Evolutionary conservation across 352 stramenopile genomes (phyloP).

Genomic region (Phytophthora pluvialis): DNA sequence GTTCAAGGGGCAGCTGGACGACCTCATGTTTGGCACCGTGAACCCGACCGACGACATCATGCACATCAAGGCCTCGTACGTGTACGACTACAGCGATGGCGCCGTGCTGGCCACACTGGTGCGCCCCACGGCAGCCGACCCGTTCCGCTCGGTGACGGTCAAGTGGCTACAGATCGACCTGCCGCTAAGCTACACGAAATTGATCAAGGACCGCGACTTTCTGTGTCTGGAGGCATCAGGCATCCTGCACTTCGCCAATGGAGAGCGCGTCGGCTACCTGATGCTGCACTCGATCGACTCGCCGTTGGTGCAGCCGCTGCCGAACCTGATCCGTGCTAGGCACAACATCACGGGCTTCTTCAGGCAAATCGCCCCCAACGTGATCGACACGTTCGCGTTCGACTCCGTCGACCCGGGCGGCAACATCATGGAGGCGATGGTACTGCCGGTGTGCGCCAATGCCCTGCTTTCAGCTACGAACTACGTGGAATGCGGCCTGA

Average conservation of each 20-base stretch:
- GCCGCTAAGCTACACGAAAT: slow-evolving; percentile 19
- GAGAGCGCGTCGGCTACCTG: slow-evolving; percentile 52
- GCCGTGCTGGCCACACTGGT: slow-evolving; percentile 22
- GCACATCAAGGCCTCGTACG: slow-evolving; percentile 43
- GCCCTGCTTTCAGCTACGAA: slow-evolving; percentile 39
- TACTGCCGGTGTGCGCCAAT: slow-evolving; percentile 38
- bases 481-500: slow-evolving; percentile 52
- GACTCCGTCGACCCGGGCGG: slow-evolving; percentile 36
- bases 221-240: slow-evolving; percentile 28
- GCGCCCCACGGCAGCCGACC: slow-evolving; percentile 10
- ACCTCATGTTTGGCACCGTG: slow-evolving; percentile 46
- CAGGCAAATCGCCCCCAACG: slow-evolving; percentile 43
- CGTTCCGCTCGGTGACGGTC: slow-evolving; percentile 25
- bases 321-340: slow-evolving; percentile 39
- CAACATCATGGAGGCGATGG: slow-evolving; percentile 35
- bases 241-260: slow-evolving; percentile 25
- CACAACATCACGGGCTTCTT: slow-evolving; percentile 50
- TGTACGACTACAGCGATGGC: slow-evolving; percentile 40
- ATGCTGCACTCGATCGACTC: slow-evolving; percentile 67
- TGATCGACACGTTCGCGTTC: slow-evolving; percentile 49
- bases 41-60: slow-evolving; percentile 46
- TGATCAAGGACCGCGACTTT: slow-evolving; percentile 28
- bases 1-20: slow-evolving; percentile 39
- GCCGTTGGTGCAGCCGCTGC: slow-evolving; percentile 37
- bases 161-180: slow-evolving; percentile 32